Base-by-base conservation (phyloP, 257 asterid genomes). In the Nyctanthes arbortristis region DNA sequence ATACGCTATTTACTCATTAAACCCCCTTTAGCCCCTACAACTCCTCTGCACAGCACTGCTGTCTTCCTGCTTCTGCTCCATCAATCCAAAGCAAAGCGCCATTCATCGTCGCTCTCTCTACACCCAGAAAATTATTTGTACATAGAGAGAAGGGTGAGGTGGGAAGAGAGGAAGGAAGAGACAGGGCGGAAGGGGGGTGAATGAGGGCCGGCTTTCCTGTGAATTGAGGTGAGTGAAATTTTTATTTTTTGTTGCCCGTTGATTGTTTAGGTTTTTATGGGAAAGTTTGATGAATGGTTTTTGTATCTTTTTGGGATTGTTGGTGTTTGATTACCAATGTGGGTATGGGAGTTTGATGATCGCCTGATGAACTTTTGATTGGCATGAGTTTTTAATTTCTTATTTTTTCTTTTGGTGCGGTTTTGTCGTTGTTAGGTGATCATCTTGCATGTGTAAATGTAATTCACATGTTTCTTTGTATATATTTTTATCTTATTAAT, bases 111-210 rank as follows among this genome's bases (percentile, higher is more conserved):
- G 9, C 24, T 52, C 30, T 52, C 58, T 52, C 59, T 52, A 13
- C 10, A 52, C 59, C 2, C 59, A 9, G 31, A 27, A 29, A 52
- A 52, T 2, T 0, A 43, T 8, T 30, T 0, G 18, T 31, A 36
- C 27, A 52, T 54, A 65, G 2, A 60, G 73, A 61, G 64, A 33
- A 45, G 20, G 71, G 14, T 10, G 35, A 35, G 67, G 61, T 14
- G 10, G 59, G 10, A 16, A 2, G 59, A 22, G 28, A 20, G 57
- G 2, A 28, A 7, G 57, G 0, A 12, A 2, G 49, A 1, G 4
- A 49, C 28, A 22, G 59, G 13, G 59, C 30, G 24, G 31, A 52
- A 24, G 16, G 55, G 30, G 28, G 11, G 31, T 14, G 24, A 16
- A 52, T 8, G 16, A 24, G 30, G 28, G 11, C 16, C 22, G 31